Conservation (phyloP, 345 rosid species). For the Brassica cretica region DNA sequence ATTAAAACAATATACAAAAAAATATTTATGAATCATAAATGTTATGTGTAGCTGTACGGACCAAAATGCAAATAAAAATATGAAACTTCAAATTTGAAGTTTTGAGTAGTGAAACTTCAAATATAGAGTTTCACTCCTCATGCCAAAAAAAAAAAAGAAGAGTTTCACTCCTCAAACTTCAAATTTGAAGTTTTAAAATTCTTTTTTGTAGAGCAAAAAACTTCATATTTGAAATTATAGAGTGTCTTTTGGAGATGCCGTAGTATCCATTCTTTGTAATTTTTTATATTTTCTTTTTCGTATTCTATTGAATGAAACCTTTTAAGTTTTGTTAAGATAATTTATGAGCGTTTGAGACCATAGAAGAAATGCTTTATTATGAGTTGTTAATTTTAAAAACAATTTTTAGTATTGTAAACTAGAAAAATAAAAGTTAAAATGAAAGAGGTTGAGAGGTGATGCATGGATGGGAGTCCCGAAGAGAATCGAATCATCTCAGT, state of each 20-base stretch:
- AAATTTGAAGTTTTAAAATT: too few species aligned
- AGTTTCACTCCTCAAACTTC: too few species aligned
- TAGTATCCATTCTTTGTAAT: neutral
- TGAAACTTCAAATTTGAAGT: too few species aligned
- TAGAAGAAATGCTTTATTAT: neutral
- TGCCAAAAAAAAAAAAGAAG: too few species aligned
- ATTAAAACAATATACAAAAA: too few species aligned
- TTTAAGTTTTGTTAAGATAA: neutral
- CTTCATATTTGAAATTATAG: too few species aligned
- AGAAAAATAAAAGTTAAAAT: slow-evolving; percentile 4
- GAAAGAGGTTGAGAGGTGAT: slow-evolving; percentile 35
- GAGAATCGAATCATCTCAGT: slow-evolving; percentile 44
- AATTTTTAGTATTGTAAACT: slow-evolving; percentile 9
- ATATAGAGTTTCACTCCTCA: too few species aligned
- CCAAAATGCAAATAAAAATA: too few species aligned
- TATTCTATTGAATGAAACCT: slow-evolving; percentile 4
- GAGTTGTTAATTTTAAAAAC: neutral
- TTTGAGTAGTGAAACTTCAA: too few species aligned
- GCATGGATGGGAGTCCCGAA: slow-evolving; percentile 49
- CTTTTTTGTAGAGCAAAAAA: too few species aligned
- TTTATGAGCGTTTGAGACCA: neutral
- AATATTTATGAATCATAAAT: too few species aligned
- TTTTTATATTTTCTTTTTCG: neutral
- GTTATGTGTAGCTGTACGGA: too few species aligned
- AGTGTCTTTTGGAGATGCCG: neutral